These are phyloP conservation scores for Madurella fahalii DNA, from an alignment of 2,329 filamentous ascomycete genomes.

Conservation along the genomic window DNA sequence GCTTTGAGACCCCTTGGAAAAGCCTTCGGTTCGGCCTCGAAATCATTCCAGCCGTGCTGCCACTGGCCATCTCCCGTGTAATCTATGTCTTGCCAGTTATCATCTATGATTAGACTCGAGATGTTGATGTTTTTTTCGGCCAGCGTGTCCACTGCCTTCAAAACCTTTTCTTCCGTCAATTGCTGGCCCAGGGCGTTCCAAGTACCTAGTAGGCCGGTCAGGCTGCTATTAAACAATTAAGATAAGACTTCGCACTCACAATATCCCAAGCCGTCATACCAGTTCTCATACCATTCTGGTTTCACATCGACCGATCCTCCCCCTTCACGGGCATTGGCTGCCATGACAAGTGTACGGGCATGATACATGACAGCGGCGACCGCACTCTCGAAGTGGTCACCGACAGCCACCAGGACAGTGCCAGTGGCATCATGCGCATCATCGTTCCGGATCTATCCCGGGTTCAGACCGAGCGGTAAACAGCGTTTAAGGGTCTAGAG, in stretches of 20 bases:
- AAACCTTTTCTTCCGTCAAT: slow-evolving; percentile 75
- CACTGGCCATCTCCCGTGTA: slow-evolving; percentile 48
- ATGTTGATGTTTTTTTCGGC: slow-evolving; percentile 70
- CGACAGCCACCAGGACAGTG: slow-evolving; percentile 65
- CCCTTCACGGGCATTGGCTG: slow-evolving; percentile 39
- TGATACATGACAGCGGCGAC: slow-evolving; percentile 83
- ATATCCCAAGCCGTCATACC: slow-evolving; percentile 90
- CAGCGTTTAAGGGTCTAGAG: not conserved
- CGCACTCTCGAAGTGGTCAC: slow-evolving; percentile 68
- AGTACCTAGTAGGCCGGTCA: slow-evolving; percentile 53
- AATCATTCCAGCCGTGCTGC: slow-evolving; percentile 68
- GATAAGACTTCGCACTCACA: slow-evolving; percentile 48
- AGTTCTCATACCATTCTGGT: slow-evolving; percentile 71
- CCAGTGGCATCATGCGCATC: slow-evolving; percentile 50
- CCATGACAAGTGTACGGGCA: slow-evolving; percentile 62
- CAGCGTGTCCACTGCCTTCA: slow-evolving; percentile 68
- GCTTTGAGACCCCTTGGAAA: slow-evolving; percentile 79
- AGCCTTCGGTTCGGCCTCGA: slow-evolving; percentile 74
- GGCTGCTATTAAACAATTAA: not conserved
- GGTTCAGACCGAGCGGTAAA: not conserved
- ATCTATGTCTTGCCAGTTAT: slow-evolving; percentile 86
- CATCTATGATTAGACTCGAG: slow-evolving; percentile 87
- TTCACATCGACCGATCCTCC: slow-evolving; percentile 48
- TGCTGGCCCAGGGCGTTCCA: slow-evolving; percentile 90
- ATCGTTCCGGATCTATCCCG: slow-evolving; percentile 60